phyloP scores from a whole-genome alignment of 2,329 filamentous ascomycete genomes.

The Allantophomopsis lycopodina region DNA sequence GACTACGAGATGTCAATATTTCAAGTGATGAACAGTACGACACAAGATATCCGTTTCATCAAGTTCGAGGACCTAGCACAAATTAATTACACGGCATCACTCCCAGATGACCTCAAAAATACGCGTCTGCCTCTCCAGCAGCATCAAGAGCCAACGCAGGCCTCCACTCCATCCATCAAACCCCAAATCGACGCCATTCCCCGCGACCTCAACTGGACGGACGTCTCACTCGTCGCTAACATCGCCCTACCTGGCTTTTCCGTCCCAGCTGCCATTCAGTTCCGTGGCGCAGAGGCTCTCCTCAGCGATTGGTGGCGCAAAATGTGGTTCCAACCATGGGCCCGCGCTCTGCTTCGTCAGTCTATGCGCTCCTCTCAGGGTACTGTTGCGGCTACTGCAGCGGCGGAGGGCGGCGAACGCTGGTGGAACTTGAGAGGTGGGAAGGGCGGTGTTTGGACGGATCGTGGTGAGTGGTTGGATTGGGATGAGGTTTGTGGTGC shows the following conservation, averaged over 20 bases:
- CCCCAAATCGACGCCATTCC: conserved; percentile 5
- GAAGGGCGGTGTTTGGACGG: conserved; percentile 37
- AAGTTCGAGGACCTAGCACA: conserved; percentile 18
- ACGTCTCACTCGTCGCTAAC: conserved; percentile 5
- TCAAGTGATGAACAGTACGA: conserved; percentile 8
- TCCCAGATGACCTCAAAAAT: conserved; percentile 7
- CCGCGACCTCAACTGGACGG: conserved; percentile 2
- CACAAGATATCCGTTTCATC: conserved; percentile 8
- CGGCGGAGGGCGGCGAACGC: conserved; percentile 28
- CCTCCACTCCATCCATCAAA: conserved; percentile 1
- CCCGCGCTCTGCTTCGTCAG: conserved; percentile 32
- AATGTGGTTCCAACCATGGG: conserved; percentile 33
- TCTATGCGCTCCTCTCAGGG: conserved; percentile 29
- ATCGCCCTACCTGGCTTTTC: conserved; percentile 2
- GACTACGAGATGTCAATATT: conserved; percentile 11
- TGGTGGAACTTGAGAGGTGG: conserved; percentile 35
- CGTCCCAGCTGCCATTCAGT: conserved; percentile 3
- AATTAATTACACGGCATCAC: conserved; percentile 12
- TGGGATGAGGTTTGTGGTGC: conserved; percentile 31
- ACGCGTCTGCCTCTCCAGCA: conserved; percentile 5
- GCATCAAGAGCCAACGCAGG: conserved; percentile 1
- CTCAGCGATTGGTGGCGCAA: conserved; percentile 23
- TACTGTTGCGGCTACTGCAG: conserved; percentile 25
- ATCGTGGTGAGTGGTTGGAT: conserved; percentile 26
- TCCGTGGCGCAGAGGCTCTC: conserved; percentile 1